These are phyloP conservation scores for Lagenaria siceraria DNA, from an alignment of 306 rosid species.

Conservation along the genomic window DNA sequence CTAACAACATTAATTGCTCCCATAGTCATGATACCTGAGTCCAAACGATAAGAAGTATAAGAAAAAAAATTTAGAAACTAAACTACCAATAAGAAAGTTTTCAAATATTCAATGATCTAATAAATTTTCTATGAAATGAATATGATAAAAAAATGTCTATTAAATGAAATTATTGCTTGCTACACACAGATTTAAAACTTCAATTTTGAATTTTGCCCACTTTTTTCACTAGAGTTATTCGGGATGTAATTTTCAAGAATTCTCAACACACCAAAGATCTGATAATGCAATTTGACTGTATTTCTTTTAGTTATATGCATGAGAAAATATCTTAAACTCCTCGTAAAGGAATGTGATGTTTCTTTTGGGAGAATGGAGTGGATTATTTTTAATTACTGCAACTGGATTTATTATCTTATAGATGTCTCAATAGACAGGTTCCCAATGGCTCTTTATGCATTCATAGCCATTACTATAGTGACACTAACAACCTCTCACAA, in stretches of 20 bases:
- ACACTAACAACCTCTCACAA: neutral
- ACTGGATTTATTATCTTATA: neutral
- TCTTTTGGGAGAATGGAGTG: neutral
- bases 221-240: neutral
- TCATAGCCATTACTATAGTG: neutral
- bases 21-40: conserved; percentile 80
- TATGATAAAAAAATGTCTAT: too few species aligned
- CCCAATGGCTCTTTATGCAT: too few species aligned
- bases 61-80: neutral
- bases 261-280: neutral
- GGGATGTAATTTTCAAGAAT: neutral
- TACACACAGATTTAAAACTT: neutral
- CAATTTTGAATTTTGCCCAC: neutral
- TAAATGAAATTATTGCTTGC: neutral
- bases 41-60: conserved; percentile 11
- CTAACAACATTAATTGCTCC: conserved; percentile 92
- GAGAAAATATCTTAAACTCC: neutral
- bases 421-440: neutral
- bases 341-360: neutral
- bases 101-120: neutral
- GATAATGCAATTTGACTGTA: neutral
- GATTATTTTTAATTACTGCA: neutral
- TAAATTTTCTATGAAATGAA: neutral
- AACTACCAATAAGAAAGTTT: neutral
- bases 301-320: neutral